Evolutionary conservation across 2,329 filamentous ascomycete species (phyloP).

Genomic region (Ascochyta pisi): DNA sequence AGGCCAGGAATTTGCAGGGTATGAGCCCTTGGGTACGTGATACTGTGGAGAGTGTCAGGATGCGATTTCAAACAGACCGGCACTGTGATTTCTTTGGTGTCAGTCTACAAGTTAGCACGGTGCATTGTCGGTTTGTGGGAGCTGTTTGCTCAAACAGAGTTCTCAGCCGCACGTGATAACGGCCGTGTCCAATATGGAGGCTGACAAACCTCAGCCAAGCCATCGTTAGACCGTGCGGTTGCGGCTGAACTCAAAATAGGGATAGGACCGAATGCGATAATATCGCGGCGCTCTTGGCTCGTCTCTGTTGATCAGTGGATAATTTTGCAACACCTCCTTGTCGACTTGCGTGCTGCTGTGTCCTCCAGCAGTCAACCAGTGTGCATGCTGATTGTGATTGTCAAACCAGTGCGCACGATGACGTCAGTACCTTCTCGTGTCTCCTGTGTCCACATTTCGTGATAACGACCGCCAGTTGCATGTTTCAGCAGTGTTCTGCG

Average conservation of each 20-base stretch:
- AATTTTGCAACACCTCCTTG: constrained; percentile 1
- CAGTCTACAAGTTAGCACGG: neutral
- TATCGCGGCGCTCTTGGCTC: neutral
- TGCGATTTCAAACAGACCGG: too few species aligned
- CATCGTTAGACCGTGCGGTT: neutral
- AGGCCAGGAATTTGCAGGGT: too few species aligned
- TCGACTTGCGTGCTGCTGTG: constrained; percentile 3
- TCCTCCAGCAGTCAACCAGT: neutral
- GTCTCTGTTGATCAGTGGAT: constrained; percentile 7
- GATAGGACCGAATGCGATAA: constrained; percentile 7
- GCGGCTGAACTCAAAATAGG: constrained; percentile 14
- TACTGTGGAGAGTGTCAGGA: too few species aligned
- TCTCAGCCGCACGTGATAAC: neutral
- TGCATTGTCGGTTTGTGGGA: neutral
- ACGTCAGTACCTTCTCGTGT: constrained; percentile 1
- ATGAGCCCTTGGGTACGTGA: too few species aligned
- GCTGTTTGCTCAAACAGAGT: neutral
- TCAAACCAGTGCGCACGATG: neutral
- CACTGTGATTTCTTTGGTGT: neutral
- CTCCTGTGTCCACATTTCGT: neutral
- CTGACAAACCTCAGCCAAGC: constrained; percentile 5
- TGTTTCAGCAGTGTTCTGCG: neutral
- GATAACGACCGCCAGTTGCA: constrained; percentile 2
- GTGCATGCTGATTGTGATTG: neutral
- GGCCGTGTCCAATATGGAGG: neutral